A percentile compares a stretch with the other conserved stretches of the same genome.
These are phyloP conservation scores for Aspergillus flavus DNA, from an alignment of 2,329 filamentous ascomycete genomes.

Conservation along the genomic window DNA sequence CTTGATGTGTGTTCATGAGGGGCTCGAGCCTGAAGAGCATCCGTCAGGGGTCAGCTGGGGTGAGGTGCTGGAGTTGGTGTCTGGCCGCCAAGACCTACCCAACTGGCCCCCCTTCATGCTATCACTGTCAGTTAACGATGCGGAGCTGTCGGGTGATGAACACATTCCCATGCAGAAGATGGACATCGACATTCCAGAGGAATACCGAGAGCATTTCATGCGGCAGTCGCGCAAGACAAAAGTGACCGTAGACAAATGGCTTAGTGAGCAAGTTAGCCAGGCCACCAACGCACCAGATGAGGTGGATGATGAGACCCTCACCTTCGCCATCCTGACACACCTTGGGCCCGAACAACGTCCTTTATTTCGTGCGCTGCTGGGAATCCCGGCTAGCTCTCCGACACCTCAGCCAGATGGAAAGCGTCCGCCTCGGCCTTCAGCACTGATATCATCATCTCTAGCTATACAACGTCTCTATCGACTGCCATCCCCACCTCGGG, in stretches of 20 bases:
- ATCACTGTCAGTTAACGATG: constrained; percentile 57
- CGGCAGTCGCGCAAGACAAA: constrained; percentile 91
- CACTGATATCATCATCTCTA: constrained; percentile 72
- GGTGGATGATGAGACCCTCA: constrained; percentile 89
- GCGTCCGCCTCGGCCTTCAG: constrained; percentile 68
- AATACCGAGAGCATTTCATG: constrained; percentile 89
- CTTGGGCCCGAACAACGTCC: constrained; percentile 74
- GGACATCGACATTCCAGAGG: constrained; percentile 90
- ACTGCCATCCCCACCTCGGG: constrained; percentile 70
- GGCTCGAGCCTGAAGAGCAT: constrained; percentile 59
- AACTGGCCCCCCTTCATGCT: constrained; percentile 87
- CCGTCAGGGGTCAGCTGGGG: constrained; percentile 80
- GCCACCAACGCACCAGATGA: constrained; percentile 78
- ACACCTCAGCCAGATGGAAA: constrained; percentile 67
- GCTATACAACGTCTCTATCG: constrained; percentile 86
- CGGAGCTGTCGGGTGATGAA: constrained; percentile 58
- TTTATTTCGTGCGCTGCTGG: constrained; percentile 79
- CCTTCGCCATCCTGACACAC: constrained; percentile 90
- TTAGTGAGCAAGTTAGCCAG: constrained; percentile 75
- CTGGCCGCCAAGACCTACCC: constrained; percentile 82
- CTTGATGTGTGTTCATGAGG: constrained; percentile 74
- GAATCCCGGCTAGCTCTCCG: constrained; percentile 58
- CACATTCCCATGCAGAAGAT: constrained; percentile 72
- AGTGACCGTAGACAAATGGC: constrained; percentile 87
- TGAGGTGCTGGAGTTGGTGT: constrained; percentile 90